A percentile compares a stretch with the other conserved stretches of the same genome.
phyloP scores from a whole-genome alignment of 371 early-diverging fungal genomes.

The Apophysomyces variabilis region DNA sequence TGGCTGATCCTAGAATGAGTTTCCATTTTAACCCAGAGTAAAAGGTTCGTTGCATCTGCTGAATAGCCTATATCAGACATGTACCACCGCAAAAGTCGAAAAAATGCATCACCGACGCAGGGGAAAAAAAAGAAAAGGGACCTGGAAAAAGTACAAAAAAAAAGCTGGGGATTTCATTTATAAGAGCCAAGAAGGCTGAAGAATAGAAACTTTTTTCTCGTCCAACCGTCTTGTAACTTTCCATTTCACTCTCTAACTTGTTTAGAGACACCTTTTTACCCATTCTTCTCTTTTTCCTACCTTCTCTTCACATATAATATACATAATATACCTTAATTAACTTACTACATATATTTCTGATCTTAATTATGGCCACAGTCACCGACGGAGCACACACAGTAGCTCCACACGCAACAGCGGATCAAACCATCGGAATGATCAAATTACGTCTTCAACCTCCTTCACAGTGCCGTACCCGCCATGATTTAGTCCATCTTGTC shows the following conservation, averaged over 20 bases:
- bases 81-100: background rate
- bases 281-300: too few relatives aligned
- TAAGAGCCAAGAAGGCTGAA: background rate
- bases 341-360: background rate
- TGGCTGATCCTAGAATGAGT: too few relatives aligned
- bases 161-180: background rate
- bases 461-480: constrained; percentile 18
- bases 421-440: constrained; percentile 35
- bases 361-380: background rate
- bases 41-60: background rate
- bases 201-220: background rate
- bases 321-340: too few relatives aligned
- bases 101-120: background rate
- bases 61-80: background rate
- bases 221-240: too few relatives aligned
- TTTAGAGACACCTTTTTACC: too few relatives aligned
- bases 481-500: constrained; percentile 29
- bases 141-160: background rate
- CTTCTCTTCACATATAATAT: too few relatives aligned
- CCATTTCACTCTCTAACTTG: too few relatives aligned
- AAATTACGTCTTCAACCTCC: constrained; percentile 37
- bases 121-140: background rate
- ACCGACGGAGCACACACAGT: constrained; percentile 14
- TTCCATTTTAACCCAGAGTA: too few relatives aligned
- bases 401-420: constrained; percentile 21